These are phyloP conservation scores for Heterobasidion occidentale DNA, from an alignment of 1,284 basidiomycete genomes.

Conservation along the genomic window DNA sequence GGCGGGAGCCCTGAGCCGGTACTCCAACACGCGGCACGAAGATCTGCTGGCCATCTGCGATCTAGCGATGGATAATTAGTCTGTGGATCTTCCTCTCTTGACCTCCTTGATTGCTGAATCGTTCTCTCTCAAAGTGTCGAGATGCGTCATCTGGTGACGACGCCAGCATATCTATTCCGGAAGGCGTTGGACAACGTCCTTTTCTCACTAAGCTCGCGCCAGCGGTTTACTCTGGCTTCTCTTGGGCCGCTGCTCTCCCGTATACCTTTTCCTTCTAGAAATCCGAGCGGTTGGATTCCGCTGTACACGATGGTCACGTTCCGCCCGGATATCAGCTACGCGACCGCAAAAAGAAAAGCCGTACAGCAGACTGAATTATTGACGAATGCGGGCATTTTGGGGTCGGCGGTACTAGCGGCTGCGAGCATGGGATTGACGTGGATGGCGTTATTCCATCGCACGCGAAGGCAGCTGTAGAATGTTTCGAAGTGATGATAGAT, in stretches of 20 bases:
- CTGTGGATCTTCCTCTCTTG: slow-evolving; percentile 27
- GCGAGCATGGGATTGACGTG: slow-evolving; percentile 33
- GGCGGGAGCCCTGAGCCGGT: slow-evolving; percentile 61
- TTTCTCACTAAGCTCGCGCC: slow-evolving; percentile 49
- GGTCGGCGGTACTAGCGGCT: slow-evolving; percentile 34
- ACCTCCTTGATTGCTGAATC: background rate
- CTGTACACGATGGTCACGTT: slow-evolving; percentile 98
- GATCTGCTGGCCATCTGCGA: slow-evolving; percentile 89
- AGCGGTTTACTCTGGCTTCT: slow-evolving; percentile 23
- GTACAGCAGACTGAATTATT: slow-evolving; percentile 50
- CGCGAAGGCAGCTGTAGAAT: slow-evolving; percentile 20
- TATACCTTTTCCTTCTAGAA: slow-evolving; percentile 45
- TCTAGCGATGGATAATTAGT: slow-evolving; percentile 96
- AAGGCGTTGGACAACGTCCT: slow-evolving; percentile 77
- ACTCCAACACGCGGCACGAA: slow-evolving; percentile 75
- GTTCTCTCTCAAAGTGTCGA: slow-evolving; percentile 54
- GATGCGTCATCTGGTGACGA: slow-evolving; percentile 91
- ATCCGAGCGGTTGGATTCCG: slow-evolving; percentile 78
- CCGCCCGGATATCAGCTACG: slow-evolving; percentile 88
- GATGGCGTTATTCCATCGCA: slow-evolving; percentile 26
- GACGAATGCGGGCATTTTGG: slow-evolving; percentile 34
- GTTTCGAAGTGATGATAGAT: slow-evolving; percentile 10
- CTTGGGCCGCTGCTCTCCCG: slow-evolving; percentile 17
- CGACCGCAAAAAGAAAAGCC: slow-evolving; percentile 58
- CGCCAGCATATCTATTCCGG: slow-evolving; percentile 72